Evolutionary conservation across 2,329 filamentous ascomycete species (phyloP), one percentile per base, ranked within the genome.

Genomic region (Fusarium sp.): DNA sequence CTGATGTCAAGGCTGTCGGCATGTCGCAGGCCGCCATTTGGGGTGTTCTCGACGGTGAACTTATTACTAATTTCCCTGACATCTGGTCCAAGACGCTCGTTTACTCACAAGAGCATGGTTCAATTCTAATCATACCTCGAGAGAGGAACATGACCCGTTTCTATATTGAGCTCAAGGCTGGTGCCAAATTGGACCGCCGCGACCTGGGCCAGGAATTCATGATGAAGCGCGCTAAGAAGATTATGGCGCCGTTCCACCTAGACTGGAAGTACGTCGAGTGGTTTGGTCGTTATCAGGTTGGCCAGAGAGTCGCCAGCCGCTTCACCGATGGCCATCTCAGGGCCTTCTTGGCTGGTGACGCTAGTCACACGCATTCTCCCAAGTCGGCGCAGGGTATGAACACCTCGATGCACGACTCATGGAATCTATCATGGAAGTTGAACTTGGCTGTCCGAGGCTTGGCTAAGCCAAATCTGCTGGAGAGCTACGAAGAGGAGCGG

Each of bases 11-110:
- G 66, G 85, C 87, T 6, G 83, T 89, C 24, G 83, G 83, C 50
- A 77, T 83, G 74, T 86, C 89, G 11, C 82, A 84, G 62, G 78
- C 82, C 14, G 82, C 83, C 20, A 82, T 87, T 35, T 93, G 90
- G 90, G 90, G 90, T 56, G 90, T 93, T 4, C 79, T 93, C 5
- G 90, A 93, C 75, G 90, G 90, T 69, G 87, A 88, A 74, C 79
- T 92, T 11, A 87, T 90, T 43, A 92, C 90, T 9, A 84, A 92
- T 74, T 92, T 93, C 70, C 90, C 90, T 2, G 90, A 92, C 71
- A 86, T 92, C 48, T 92, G 90, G 89, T 90, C 87, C 76, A 92
- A 92, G 79, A 89, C 89, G 0, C 84, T 91, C 1, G 83, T 92
- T 9, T 89, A 90, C 67, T 90, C 88, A 4, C 87, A 92, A 63